Evolutionary conservation across 108 stramenopile genomes (phyloP).

Genomic region (Hondaea fermentalgiana): DNA sequence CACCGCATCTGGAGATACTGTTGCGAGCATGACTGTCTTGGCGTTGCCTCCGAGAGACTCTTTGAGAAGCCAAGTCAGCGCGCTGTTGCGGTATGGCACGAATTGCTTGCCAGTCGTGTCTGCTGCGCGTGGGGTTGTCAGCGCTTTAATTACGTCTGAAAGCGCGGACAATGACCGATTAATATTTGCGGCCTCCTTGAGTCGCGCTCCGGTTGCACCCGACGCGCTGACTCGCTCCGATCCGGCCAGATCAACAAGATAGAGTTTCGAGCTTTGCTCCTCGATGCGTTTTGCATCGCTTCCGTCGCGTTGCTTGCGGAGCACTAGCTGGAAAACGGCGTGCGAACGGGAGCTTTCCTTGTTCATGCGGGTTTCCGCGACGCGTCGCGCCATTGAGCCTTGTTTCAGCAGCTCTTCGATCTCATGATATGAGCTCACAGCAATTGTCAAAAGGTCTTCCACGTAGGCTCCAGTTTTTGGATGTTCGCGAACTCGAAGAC

Average conservation of each 20-base stretch:
- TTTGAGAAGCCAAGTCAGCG: constrained; percentile 46
- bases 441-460: constrained; percentile 78
- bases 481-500: constrained; percentile 53
- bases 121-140: constrained; percentile 52
- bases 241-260: constrained; percentile 93
- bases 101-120: constrained; percentile 31
- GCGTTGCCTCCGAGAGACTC: constrained; percentile 31
- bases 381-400: constrained; percentile 75
- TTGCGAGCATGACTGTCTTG: constrained; percentile 41
- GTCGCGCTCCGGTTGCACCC: constrained; percentile 70
- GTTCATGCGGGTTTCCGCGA: constrained; percentile 87
- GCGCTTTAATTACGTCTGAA: constrained; percentile 76
- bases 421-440: constrained; percentile 60
- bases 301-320: constrained; percentile 18
- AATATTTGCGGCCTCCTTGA: constrained; percentile 95
- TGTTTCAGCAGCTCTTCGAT: constrained; percentile 69
- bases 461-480: constrained; percentile 73
- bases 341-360: constrained; percentile 85
- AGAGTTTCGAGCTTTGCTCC: constrained; percentile 64
- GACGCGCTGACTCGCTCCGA: constrained; percentile 89
- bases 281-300: constrained; percentile 37
- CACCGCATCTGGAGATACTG: constrained; percentile 26
- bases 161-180: constrained; percentile 94
- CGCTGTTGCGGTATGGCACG: constrained; percentile 52
- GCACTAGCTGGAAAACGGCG: constrained; percentile 74